These are phyloP conservation scores for Fragaria nilgerrensis DNA, from an alignment of 306 rosid genomes.

Conservation along the genomic window DNA sequence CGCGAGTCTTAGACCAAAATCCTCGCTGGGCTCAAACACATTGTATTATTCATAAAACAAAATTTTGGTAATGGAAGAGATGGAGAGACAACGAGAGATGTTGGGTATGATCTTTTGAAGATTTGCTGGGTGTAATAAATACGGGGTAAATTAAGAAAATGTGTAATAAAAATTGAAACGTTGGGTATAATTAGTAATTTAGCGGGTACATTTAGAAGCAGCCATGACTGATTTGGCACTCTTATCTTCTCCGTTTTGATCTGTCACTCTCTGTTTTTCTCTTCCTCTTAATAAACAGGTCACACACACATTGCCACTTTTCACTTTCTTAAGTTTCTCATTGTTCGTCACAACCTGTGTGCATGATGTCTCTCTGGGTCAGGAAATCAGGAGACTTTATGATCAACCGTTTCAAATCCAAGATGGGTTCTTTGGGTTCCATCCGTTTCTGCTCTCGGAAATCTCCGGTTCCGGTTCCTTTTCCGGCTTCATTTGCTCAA, in stretches of 20 bases:
- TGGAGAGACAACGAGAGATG: no score
- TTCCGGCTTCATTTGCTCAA: background rate
- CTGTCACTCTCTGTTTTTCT: background rate
- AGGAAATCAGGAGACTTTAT: constrained; percentile 38
- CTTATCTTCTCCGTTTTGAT: constrained; percentile 5
- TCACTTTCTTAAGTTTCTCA: background rate
- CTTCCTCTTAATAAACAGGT: background rate
- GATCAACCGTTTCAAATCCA: constrained; percentile 39
- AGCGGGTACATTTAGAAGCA: no score
- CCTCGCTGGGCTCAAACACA: no score
- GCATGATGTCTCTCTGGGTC: constrained; percentile 38
- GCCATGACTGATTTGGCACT: constrained; percentile 18
- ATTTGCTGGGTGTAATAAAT: no score
- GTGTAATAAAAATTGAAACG: no score
- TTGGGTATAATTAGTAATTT: no score
- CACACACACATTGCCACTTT: no score
- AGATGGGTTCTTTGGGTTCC: constrained; percentile 17
- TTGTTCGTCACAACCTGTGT: background rate
- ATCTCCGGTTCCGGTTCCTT: constrained; percentile 8
- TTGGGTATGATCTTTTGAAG: no score
- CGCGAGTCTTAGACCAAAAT: no score
- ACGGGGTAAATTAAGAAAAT: no score
- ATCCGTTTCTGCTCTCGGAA: constrained; percentile 12
- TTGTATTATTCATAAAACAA: no score
- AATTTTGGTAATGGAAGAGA: no score